Evolutionary conservation across 2,329 filamentous ascomycete genomes (phyloP).

Genomic region (Gyromitra esculenta): DNA sequence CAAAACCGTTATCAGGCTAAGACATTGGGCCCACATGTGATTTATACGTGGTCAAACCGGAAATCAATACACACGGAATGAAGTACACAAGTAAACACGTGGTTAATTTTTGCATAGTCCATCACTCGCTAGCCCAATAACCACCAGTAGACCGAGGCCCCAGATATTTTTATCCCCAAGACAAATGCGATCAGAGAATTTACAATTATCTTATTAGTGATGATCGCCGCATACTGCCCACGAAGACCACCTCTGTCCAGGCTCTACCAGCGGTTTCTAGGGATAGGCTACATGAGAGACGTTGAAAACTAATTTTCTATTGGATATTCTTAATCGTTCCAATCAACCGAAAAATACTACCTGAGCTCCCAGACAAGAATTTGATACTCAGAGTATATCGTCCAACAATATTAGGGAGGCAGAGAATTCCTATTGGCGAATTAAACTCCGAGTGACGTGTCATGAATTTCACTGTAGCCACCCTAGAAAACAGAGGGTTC

Average conservation of each 20-base stretch:
- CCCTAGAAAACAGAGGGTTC: background rate
- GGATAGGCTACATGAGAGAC: background rate
- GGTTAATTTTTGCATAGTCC: background rate
- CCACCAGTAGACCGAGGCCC: background rate
- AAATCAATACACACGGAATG: background rate
- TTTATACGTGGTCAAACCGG: background rate
- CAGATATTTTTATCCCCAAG: background rate
- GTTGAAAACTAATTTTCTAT: background rate
- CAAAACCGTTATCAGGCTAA: background rate
- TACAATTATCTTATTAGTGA: background rate
- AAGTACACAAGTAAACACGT: background rate
- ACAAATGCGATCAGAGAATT: background rate
- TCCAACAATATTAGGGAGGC: background rate
- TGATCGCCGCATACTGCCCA: background rate
- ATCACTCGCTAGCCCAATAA: background rate
- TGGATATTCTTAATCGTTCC: background rate
- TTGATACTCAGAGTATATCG: background rate
- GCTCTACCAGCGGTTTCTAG: background rate
- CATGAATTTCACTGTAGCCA: background rate
- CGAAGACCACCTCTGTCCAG: background rate
- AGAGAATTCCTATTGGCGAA: background rate
- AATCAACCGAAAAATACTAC: background rate
- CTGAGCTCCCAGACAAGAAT: background rate
- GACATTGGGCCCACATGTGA: background rate
- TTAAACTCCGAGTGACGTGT: slow-evolving; percentile 21